Evolutionary conservation across 352 stramenopile species (phyloP), one percentile per base, ranked within the genome.

Genomic region (Phytophthora pinifolia): DNA sequence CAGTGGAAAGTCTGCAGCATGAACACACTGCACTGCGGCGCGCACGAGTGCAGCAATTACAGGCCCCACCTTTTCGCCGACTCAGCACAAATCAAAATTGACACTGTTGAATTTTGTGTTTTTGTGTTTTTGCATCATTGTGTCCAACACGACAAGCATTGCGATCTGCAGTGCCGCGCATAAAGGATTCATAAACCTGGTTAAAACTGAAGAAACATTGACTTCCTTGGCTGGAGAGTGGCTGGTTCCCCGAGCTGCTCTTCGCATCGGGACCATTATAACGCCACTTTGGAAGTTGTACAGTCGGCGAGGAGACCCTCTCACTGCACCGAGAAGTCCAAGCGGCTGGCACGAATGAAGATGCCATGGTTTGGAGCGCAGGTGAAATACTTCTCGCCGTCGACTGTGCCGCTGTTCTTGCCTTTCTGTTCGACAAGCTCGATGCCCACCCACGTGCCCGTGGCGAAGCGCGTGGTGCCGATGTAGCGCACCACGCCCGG

Each of bases 371-470:
- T 57, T 9, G 56, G 44, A 6, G 72, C 41, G 36, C 79, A 90
- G 27, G 37, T 72, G 43, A 92, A 92, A 50, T 92, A 92, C 35
- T 74, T 65, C 22, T 75, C 39, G 27, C 76, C 76, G 36, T 81
- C 60, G 9, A 92, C 75, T 0, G 60, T 77, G 17, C 82, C 82
- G 46, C 78, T 76, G 64, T 89, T 73, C 42, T 88, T 86, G 45
- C 82, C 82, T 32, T 83, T 78, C 48, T 68, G 54, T 39, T 86
- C 64, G 18, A 59, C 69, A 5, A 90, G 65, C 49, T 89, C 79
- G n/a, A 92, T 78, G 15, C 82, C 82, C 37, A 89, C 70, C 82
- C 82, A 92, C n/a, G 63, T 74, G 14, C 76, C 82, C 0, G 65
- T 60, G 5, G 77, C 80, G 18, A 92, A 90, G 9, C 70, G 62